Base-by-base conservation (phyloP, 2,329 filamentous ascomycete species). In the Xylaria sp. region DNA sequence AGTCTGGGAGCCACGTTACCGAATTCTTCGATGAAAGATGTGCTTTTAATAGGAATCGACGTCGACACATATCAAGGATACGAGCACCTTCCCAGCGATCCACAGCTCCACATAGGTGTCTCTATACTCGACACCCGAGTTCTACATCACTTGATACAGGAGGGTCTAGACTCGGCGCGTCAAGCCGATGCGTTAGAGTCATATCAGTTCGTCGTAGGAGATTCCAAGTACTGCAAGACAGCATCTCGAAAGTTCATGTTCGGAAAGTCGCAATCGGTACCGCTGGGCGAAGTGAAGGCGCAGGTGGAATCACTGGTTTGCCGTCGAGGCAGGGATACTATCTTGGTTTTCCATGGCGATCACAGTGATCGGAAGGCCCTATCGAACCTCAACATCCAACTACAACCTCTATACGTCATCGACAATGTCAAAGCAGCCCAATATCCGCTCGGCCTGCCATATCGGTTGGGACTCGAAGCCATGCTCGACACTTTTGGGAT, bases 31-130 rank as follows among this genome's bases (percentile, higher is more conserved):
- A 64, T 64, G 47, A 64, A 54, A 50, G 57, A 64, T 64, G 57
- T 64, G 23, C 61, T 64, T 57, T 49, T 64, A 23, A 45, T 64
- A 60, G 38, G 57, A 53, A 60, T 64, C 35, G 57, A 64, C 47
- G 42, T 64, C n/a, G 57, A 64, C 47, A 60, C 57, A 47, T 64
- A 45, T 45, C 52, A 64, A 53, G 52, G 57, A 42, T 64, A 60
- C 40, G 47, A 61, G 61, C 61, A 40, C 43, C 57, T 61, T 49
- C 11, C 38, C 35, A 40, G 5, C 33, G 52, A 64, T 53, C 52
- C 52, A 49, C 57, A 60, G 57, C 47, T 64, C 28, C 47, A 60
- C 8, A 57, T 64, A 49, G 52, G 52, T 50, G 35, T 61, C 38
- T 60, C 57, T 49, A 54, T 64, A 60, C 57, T 64, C 49, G 52